Evolutionary conservation across 2,329 filamentous ascomycete genomes (phyloP).

Genomic region (Venturia aucupariae): DNA sequence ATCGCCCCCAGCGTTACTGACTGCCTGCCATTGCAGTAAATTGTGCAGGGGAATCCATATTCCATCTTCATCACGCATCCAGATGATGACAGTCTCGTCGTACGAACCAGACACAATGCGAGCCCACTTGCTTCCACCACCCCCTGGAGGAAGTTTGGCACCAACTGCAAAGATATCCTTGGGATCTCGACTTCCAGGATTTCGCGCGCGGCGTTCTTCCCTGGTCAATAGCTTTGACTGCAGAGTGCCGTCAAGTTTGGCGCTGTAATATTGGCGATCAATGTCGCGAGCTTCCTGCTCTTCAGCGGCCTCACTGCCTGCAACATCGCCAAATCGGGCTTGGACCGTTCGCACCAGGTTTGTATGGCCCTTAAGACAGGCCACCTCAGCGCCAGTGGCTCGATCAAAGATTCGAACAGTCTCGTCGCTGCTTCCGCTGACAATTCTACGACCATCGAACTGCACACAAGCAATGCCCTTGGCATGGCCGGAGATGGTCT

Average conservation of each 20-base stretch:
- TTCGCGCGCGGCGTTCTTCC: constrained; percentile 35
- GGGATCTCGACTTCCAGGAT: constrained; percentile 65
- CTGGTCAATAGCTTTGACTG: constrained; percentile 22
- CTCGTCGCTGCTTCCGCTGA: constrained; percentile 93
- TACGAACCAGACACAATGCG: constrained; percentile 97
- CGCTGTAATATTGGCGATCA: constrained; percentile 62
- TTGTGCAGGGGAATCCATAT: constrained; percentile 73
- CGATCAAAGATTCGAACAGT: constrained; percentile 93
- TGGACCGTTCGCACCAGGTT: constrained; percentile 90
- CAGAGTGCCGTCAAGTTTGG: constrained; percentile 38
- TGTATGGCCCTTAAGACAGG: constrained; percentile 70
- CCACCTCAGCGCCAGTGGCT: constrained; percentile 76
- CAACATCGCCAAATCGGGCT: constrained; percentile 83
- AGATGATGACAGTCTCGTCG: constrained; percentile 91
- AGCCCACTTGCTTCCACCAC: constrained; percentile 78
- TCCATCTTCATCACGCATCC: constrained; percentile 77
- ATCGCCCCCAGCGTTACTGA: constrained; percentile 36
- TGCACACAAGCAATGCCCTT: constrained; percentile 98
- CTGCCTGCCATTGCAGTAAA: constrained; percentile 64
- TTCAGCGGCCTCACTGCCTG: constrained; percentile 68
- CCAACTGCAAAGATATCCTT: constrained; percentile 71
- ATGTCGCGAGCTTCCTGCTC: constrained; percentile 61
- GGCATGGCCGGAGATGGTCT: constrained; percentile 75
- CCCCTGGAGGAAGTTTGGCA: constrained; percentile 80
- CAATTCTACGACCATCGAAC: constrained; percentile 85